These are phyloP conservation scores for Umbelopsis vinacea DNA, from an alignment of 192 early-diverging fungal genomes.

Conservation along the genomic window DNA sequence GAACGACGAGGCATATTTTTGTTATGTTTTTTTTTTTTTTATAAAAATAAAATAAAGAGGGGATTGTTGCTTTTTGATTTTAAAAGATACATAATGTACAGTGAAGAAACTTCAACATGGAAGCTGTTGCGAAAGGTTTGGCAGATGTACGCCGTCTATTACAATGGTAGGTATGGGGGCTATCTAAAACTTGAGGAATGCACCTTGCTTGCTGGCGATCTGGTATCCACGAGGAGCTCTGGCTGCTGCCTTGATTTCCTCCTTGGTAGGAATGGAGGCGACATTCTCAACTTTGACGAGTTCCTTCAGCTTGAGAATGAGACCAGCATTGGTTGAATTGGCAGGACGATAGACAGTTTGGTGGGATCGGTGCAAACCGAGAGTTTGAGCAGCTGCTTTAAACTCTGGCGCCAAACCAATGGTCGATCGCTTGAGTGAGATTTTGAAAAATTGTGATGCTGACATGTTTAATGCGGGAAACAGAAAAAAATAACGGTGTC, in stretches of 20 bases:
- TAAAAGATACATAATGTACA: slow-evolving; percentile 22
- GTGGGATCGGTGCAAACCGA: slow-evolving; percentile 42
- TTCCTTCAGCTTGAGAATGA: slow-evolving; percentile 58
- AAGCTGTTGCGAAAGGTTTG: not conserved
- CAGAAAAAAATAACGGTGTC: not conserved
- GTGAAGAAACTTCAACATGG: not conserved
- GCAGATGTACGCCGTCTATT: not conserved
- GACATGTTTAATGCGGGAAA: not conserved
- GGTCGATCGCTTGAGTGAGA: slow-evolving; percentile 50
- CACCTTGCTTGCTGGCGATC: slow-evolving; percentile 30
- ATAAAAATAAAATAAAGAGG: no score
- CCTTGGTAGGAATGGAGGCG: slow-evolving; percentile 35
- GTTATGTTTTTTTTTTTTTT: no score
- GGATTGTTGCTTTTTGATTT: not conserved
- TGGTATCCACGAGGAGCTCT: slow-evolving; percentile 41
- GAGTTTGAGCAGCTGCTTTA: slow-evolving; percentile 38
- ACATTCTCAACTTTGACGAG: slow-evolving; percentile 51
- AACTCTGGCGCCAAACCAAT: slow-evolving; percentile 47
- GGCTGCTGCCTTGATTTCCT: slow-evolving; percentile 31
- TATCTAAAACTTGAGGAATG: slow-evolving; percentile 6
- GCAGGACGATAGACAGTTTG: slow-evolving; percentile 51
- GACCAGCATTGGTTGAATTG: slow-evolving; percentile 48
- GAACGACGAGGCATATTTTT: no score
- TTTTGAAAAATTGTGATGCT: slow-evolving; percentile 42
- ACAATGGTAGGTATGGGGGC: not conserved